phyloP scores from a whole-genome alignment of 306 rosid species.

The Fagus crenata region DNA sequence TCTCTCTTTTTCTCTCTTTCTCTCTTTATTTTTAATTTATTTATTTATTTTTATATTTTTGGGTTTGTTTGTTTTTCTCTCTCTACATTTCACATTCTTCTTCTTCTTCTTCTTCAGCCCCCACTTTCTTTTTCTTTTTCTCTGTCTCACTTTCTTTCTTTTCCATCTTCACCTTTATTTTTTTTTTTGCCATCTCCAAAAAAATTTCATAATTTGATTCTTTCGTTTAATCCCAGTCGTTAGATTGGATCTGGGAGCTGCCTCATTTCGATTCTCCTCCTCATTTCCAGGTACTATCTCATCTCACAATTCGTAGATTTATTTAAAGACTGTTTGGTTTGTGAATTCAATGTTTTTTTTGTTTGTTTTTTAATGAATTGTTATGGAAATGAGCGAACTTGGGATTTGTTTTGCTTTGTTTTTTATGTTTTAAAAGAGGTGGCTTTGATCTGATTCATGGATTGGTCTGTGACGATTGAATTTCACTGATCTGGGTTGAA shows the following conservation, averaged over 20 bases:
- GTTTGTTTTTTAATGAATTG: conserved; percentile 2
- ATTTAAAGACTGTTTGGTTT: conserved; percentile 7
- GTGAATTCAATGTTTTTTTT: conserved; percentile 10
- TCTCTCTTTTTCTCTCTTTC: conserved; percentile 30
- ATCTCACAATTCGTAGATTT: conserved; percentile 19
- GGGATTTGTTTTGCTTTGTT: not conserved
- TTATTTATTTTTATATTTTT: too few relatives aligned
- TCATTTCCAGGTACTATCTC: conserved; percentile 29
- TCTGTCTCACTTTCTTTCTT: conserved; percentile 24
- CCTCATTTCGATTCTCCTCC: conserved; percentile 30
- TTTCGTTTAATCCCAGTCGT: conserved; percentile 23
- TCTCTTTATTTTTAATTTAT: conserved; percentile 1
- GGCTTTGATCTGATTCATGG: conserved; percentile 48
- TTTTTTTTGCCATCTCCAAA: conserved; percentile 23
- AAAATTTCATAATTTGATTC: conserved; percentile 2
- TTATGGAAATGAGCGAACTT: conserved; percentile 14
- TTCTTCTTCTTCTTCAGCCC: conserved; percentile 23
- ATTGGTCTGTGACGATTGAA: conserved; percentile 29
- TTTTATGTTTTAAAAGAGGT: conserved; percentile 18
- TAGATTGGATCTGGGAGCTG: conserved; percentile 56
- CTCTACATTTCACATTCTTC: conserved; percentile 43
- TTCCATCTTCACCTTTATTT: conserved; percentile 18
- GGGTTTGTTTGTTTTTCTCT: conserved; percentile 9
- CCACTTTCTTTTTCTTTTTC: conserved; percentile 35
- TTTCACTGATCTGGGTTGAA: conserved; percentile 22